Evolutionary conservation across 2,329 filamentous ascomycete species (phyloP).

Genomic region (Metarhizium humberi): DNA sequence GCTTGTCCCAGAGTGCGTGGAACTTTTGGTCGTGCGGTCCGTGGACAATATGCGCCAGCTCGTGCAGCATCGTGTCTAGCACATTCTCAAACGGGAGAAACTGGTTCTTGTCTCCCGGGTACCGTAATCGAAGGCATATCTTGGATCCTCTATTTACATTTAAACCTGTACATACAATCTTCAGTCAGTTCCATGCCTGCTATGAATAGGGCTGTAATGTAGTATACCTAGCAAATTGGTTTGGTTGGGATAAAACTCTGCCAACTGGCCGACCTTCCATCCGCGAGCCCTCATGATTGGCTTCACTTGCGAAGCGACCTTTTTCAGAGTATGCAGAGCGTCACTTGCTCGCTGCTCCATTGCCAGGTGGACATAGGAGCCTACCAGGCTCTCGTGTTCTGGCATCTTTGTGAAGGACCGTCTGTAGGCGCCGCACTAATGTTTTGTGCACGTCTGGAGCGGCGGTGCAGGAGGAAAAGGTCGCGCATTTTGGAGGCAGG

Average conservation of each 20-base stretch:
- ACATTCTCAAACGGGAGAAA: constrained; percentile 76
- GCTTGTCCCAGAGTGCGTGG: constrained; percentile 78
- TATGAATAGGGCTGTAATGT: no score
- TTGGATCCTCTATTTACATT: constrained; percentile 70
- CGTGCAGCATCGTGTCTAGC: constrained; percentile 87
- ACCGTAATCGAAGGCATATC: constrained; percentile 75
- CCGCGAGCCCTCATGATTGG: constrained; percentile 83
- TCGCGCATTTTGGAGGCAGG: background rate
- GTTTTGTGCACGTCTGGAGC: background rate
- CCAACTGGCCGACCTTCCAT: constrained; percentile 71
- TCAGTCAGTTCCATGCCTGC: background rate
- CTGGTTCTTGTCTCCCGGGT: constrained; percentile 61
- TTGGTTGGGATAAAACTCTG: constrained; percentile 77
- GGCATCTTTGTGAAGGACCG: constrained; percentile 6
- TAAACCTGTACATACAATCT: constrained; percentile 38
- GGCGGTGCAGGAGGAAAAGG: background rate
- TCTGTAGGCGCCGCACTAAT: background rate
- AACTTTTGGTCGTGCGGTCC: constrained; percentile 79
- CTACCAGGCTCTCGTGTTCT: constrained; percentile 31
- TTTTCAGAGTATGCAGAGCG: constrained; percentile 56
- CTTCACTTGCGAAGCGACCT: constrained; percentile 81
- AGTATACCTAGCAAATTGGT: constrained; percentile 57
- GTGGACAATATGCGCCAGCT: constrained; percentile 80
- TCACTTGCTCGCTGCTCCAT: constrained; percentile 37
- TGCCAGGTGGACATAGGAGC: constrained; percentile 39